phyloP scores from a whole-genome alignment of 495 filamentous ascomycete genomes.

The Aspergillus wentii region DNA sequence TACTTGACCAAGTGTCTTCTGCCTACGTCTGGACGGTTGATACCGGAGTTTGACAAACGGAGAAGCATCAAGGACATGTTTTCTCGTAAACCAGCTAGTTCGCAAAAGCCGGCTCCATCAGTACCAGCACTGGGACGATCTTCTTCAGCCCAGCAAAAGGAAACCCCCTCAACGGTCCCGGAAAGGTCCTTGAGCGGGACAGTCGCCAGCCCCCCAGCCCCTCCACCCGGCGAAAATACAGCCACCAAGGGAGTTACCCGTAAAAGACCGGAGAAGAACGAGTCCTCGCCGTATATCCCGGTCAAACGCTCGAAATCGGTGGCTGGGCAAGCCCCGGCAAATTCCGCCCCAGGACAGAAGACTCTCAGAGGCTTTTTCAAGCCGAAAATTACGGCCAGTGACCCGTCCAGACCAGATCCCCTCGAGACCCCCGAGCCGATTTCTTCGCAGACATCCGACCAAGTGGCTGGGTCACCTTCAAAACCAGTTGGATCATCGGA shows the following conservation, averaged over 20 bases:
- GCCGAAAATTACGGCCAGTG: constrained; percentile 33
- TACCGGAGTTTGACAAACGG: constrained; percentile 83
- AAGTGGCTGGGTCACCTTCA: too few species aligned
- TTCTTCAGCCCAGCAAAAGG: constrained; percentile 2
- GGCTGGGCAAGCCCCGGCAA: constrained; percentile 9
- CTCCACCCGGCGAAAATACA: constrained; percentile 2
- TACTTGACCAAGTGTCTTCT: constrained; percentile 62
- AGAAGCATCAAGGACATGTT: constrained; percentile 94
- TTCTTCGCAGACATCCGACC: too few species aligned
- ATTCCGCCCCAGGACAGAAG: constrained; percentile 55
- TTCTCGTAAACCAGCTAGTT: constrained; percentile 44
- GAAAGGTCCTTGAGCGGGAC: background rate
- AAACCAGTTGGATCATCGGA: too few species aligned
- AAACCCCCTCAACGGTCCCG: background rate
- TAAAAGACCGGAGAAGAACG: constrained; percentile 21
- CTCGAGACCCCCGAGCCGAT: background rate
- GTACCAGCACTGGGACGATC: background rate
- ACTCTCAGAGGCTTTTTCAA: constrained; percentile 83
- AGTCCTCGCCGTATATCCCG: constrained; percentile 7
- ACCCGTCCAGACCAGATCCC: background rate
- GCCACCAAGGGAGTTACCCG: constrained; percentile 15
- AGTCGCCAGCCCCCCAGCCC: background rate
- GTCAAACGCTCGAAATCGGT: constrained; percentile 47
- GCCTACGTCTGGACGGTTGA: constrained; percentile 72
- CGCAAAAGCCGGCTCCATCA: constrained; percentile 4